Evolutionary conservation across 495 filamentous ascomycete species (phyloP).

Genomic region (Aspergillus kassunensis): DNA sequence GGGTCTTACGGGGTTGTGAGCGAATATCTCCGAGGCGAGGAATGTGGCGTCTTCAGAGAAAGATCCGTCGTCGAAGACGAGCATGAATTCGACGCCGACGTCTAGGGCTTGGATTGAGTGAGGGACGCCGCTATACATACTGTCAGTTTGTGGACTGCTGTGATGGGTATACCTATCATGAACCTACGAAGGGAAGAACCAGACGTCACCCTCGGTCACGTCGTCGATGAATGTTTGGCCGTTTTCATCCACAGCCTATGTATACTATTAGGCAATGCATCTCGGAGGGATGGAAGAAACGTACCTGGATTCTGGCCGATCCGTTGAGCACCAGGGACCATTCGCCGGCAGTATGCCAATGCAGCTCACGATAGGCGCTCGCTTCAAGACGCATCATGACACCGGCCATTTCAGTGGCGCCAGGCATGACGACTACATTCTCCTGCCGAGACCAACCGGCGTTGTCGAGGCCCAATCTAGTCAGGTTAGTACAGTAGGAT

Average conservation of each 20-base stretch:
- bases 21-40: constrained; percentile 61
- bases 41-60: constrained; percentile 70
- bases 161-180: too few relatives aligned
- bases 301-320: constrained; percentile 50
- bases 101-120: constrained; percentile 65
- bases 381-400: constrained; percentile 74
- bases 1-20: constrained; percentile 44
- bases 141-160: background rate
- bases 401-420: constrained; percentile 65
- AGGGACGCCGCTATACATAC: constrained; percentile 48
- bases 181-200: constrained; percentile 59
- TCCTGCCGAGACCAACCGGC: constrained; percentile 70
- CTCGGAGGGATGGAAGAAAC: background rate
- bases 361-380: constrained; percentile 63
- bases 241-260: constrained; percentile 54
- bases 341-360: constrained; percentile 68
- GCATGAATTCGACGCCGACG: constrained; percentile 62
- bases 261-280: background rate
- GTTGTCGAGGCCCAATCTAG: constrained; percentile 47
- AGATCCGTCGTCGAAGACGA: constrained; percentile 65
- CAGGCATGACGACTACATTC: constrained; percentile 59
- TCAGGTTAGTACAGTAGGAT: constrained; percentile 15
- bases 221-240: constrained; percentile 65
- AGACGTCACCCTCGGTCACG: constrained; percentile 62
- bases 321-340: constrained; percentile 67